Base-by-base conservation (phyloP, 441 rosid genomes). In the Biscutella auriculata region DNA sequence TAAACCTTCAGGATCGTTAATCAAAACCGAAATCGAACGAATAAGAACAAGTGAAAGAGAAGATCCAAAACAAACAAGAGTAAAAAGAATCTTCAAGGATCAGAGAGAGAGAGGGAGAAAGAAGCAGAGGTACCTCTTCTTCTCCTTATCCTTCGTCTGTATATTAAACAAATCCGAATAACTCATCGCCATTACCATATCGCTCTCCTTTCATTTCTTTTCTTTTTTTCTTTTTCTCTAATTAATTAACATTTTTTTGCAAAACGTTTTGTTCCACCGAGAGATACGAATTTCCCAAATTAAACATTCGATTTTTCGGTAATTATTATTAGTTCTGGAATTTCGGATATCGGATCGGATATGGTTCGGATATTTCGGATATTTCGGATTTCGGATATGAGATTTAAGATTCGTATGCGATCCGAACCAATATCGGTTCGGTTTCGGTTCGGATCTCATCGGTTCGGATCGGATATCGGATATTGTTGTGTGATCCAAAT, bases 91-190 rank as follows among this genome's bases (percentile, higher is more conserved):
- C n/a, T 12, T 6, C 3, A 5, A 44, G 11, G n/a, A n/a, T n/a
- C n/a, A n/a, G 23, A 19, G 23, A 19, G 23, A 19, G 23, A 19
- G 23, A 19, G 37, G 53, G 58, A 16, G 28, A 45, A 14, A 64
- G 64, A 59, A 13, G 48, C 28, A 21, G 23, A 49, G 29, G 48
- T 33, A 56, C 44, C 59, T 47, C 59, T 54, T n/a, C 5, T n/a
- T 32, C 43, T 23, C 44, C 66, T 49, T 65, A 65, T 71, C 71
- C 60, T 42, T 40, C 48, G n/a, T 45, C 30, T 53, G 59, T 60
- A 55, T 51, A 66, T 71, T 55, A 43, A 55, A 57, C 64, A 60
- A 61, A 53, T 65, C 66, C 60, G 50, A 59, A 60, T 54, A 23
- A 45, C 53, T 53, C 69, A 57, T 42, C 65, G 45, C 69, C 69